phyloP scores from a whole-genome alignment of 2,329 filamentous ascomycete species.

The Hypoxylon sp. region DNA sequence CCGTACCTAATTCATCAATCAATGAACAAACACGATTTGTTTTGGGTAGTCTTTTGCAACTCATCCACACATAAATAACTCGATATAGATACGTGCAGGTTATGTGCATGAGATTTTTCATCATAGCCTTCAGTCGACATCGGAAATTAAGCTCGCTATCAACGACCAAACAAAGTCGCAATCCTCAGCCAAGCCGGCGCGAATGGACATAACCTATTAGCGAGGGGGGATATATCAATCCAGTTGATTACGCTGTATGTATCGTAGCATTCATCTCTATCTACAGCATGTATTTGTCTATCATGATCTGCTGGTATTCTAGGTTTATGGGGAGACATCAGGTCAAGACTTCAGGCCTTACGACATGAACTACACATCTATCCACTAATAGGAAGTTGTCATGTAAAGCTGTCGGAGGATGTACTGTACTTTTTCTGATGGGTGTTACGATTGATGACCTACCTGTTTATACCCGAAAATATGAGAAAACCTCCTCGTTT shows the following conservation, averaged over 20 bases:
- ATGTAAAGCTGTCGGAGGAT: not conserved
- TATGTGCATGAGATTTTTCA: constrained; percentile 34
- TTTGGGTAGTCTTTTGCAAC: constrained; percentile 2
- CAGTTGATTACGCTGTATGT: not conserved
- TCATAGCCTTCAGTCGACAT: constrained; percentile 26
- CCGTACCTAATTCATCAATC: not conserved
- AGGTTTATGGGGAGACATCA: constrained; percentile 6
- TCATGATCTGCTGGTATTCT: constrained; percentile 3
- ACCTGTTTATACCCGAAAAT: constrained; percentile 6
- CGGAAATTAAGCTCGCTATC: constrained; percentile 32
- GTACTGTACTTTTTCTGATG: constrained; percentile 15
- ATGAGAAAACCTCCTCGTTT: constrained; percentile 2
- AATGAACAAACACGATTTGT: constrained; percentile 1
- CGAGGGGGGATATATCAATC: not conserved
- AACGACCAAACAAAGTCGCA: constrained; percentile 18
- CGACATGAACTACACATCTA: too few relatives aligned
- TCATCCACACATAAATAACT: constrained; percentile 14
- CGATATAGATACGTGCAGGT: constrained; percentile 21
- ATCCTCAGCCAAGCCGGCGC: constrained; percentile 19
- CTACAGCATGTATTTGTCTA: too few relatives aligned
- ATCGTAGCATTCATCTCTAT: constrained; percentile 18
- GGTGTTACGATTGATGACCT: constrained; percentile 19
- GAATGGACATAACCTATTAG: constrained; percentile 7
- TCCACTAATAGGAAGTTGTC: too few relatives aligned
- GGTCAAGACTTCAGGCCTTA: too few relatives aligned